Conservation (phyloP, 352 stramenopile genomes). For the Phytophthora podocarpi region DNA sequence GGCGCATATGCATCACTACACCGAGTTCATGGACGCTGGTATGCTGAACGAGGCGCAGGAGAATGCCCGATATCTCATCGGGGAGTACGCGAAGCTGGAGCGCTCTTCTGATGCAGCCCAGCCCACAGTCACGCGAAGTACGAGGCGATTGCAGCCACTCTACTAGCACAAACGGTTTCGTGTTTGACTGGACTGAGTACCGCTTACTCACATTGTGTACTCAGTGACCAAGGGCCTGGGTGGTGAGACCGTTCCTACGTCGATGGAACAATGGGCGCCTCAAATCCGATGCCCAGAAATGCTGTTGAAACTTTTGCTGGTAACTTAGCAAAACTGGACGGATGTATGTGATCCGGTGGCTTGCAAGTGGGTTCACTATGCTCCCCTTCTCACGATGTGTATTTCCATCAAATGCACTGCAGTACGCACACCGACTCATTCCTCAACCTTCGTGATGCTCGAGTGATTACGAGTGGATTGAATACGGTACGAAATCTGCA, state of each 20-base stretch:
- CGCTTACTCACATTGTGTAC: too few relatives aligned
- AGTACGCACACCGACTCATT: not conserved
- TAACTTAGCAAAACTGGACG: too few relatives aligned
- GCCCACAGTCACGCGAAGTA: conserved; percentile 6
- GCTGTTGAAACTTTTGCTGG: too few relatives aligned
- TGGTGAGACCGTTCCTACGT: too few relatives aligned
- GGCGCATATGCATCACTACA: conserved; percentile 91
- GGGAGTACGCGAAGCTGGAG: conserved; percentile 72
- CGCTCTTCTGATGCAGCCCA: conserved; percentile 26
- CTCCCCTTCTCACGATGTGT: not conserved
- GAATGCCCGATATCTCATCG: conserved; percentile 63
- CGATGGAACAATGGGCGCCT: too few relatives aligned
- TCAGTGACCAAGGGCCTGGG: too few relatives aligned
- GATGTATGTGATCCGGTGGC: not conserved
- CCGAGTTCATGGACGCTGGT: conserved; percentile 73
- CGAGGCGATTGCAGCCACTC: conserved; percentile 47
- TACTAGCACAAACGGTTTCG: conserved; percentile 21
- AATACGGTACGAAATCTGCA: too few relatives aligned
- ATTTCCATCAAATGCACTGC: not conserved
- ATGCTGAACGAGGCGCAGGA: conserved; percentile 62
- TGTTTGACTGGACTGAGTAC: too few relatives aligned
- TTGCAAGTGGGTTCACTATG: not conserved
- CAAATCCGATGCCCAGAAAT: too few relatives aligned
- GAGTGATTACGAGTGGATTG: not conserved
- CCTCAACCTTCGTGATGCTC: too few relatives aligned